These are phyloP conservation scores for Xylariaceae sp. DNA, from an alignment of 2,329 filamentous ascomycete species.

Conservation along the genomic window DNA sequence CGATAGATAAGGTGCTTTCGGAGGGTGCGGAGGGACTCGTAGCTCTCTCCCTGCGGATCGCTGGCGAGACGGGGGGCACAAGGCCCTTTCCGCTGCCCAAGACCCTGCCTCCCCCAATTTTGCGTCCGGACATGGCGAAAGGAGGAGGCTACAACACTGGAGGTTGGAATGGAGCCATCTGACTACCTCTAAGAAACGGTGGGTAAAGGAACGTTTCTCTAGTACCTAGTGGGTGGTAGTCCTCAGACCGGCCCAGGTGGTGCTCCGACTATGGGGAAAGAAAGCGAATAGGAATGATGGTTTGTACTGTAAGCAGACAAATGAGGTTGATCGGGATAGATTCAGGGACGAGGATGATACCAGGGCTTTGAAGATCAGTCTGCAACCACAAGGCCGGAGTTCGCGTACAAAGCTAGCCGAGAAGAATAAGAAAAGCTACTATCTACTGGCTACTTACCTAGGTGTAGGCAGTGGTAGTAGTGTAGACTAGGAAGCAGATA, in stretches of 20 bases:
- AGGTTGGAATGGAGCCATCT: slow-evolving; percentile 22
- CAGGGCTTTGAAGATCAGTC: too few relatives aligned
- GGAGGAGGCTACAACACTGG: slow-evolving; percentile 17
- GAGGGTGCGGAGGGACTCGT: slow-evolving; percentile 61
- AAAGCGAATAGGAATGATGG: neutral
- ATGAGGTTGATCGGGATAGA: neutral
- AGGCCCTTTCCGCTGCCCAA: slow-evolving; percentile 86
- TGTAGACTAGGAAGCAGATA: too few relatives aligned
- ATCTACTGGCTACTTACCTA: too few relatives aligned
- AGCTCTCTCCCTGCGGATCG: slow-evolving; percentile 50
- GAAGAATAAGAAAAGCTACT: too few relatives aligned
- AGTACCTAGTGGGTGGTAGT: neutral
- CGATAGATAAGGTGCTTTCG: slow-evolving; percentile 78
- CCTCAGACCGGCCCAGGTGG: neutral
- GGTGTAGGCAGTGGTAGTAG: too few relatives aligned
- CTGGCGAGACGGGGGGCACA: slow-evolving; percentile 62
- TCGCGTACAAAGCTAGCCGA: too few relatives aligned
- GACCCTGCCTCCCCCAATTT: slow-evolving; percentile 90
- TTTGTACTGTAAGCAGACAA: neutral
- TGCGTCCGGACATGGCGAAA: slow-evolving; percentile 76
- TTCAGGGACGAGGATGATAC: too few relatives aligned
- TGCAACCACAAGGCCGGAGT: too few relatives aligned
- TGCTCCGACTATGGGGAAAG: neutral
- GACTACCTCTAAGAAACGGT: neutral
- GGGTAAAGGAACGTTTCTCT: neutral